Evolutionary conservation across 441 rosid genomes (phyloP).

Genomic region (Manihot esculenta): DNA sequence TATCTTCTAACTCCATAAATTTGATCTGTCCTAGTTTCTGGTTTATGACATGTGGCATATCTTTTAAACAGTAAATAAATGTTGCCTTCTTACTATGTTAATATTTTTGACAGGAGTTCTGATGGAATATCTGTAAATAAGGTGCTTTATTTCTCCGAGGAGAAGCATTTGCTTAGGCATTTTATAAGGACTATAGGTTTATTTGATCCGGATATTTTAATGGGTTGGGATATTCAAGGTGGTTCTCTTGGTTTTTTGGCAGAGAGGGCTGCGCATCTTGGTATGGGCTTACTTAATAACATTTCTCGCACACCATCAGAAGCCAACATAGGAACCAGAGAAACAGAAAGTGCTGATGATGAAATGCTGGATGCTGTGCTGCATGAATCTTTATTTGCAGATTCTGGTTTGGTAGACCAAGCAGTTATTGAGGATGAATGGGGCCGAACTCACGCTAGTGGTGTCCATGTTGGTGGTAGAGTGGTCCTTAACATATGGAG

Average conservation of each 20-base stretch:
- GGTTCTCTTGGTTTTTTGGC: conserved; percentile 96
- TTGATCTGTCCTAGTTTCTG: neutral
- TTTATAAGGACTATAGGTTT: conserved; percentile 52
- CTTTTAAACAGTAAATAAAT: neutral
- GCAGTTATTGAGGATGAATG: conserved; percentile 86
- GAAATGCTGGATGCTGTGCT: conserved; percentile 35
- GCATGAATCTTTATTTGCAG: conserved; percentile 44
- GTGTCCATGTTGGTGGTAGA: conserved; percentile 97
- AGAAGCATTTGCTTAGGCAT: conserved; percentile 58
- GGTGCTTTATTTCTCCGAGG: conserved; percentile 59
- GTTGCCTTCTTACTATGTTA: neutral
- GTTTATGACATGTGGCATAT: conserved; percentile 9
- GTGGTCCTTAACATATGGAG: conserved; percentile 94
- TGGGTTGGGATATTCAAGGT: conserved; percentile 98
- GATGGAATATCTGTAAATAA: conserved; percentile 75
- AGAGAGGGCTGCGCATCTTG: conserved; percentile 95
- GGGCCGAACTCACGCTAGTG: conserved; percentile 99
- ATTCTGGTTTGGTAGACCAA: conserved; percentile 46
- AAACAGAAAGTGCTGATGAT: conserved; percentile 37
- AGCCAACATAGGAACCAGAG: conserved; percentile 32
- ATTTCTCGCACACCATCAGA: conserved; percentile 73
- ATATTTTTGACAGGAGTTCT: conserved; percentile 55
- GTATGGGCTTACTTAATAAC: conserved; percentile 74
- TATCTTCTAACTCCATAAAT: neutral
- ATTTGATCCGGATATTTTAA: conserved; percentile 80